phyloP scores from a whole-genome alignment of 83 land plant species.

The Thuja plicata region DNA sequence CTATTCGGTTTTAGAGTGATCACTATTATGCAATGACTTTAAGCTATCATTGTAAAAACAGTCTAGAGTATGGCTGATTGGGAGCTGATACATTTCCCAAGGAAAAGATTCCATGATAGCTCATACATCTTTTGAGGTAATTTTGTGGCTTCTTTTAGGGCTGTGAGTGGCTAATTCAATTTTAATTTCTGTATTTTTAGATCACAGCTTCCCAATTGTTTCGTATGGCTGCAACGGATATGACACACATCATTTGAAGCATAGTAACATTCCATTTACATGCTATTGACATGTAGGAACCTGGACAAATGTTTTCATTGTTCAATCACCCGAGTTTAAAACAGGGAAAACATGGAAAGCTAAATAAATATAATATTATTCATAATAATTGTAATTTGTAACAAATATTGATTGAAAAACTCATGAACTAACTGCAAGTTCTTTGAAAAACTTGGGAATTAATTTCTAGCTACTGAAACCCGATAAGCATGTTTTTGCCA shows the following conservation, averaged over 20 bases:
- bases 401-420: background rate
- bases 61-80: background rate
- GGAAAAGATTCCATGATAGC: background rate
- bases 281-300: background rate
- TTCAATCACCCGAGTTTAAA: background rate
- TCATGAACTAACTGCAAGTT: background rate
- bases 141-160: background rate
- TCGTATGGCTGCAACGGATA: background rate
- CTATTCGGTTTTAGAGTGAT: background rate
- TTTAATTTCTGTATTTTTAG: constrained; percentile 1
- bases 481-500: background rate
- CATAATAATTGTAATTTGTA: background rate
- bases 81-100: background rate
- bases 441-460: background rate
- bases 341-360: background rate
- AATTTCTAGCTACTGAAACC: background rate
- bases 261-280: background rate
- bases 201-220: background rate
- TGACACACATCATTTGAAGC: background rate
- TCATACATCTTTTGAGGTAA: background rate
- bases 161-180: background rate
- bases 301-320: background rate
- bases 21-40: background rate
- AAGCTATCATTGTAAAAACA: background rate
- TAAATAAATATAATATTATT: background rate